Conservation (phyloP, 306 rosid genomes). For the Pyrus betulifolia region DNA sequence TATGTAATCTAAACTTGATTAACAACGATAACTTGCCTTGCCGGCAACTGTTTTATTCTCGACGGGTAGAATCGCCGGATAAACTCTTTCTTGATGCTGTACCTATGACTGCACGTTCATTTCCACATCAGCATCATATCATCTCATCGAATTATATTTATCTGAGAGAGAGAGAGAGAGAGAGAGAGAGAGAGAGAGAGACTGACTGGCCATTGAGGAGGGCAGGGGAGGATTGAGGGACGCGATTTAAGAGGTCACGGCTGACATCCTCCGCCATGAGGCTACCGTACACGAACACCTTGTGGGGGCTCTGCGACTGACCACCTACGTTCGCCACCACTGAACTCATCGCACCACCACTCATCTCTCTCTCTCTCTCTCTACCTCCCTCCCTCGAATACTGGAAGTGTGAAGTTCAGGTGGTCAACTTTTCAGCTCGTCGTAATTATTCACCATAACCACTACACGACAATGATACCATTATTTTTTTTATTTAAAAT, state of each 20-base stretch:
- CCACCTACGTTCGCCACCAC: neutral
- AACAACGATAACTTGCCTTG: conserved; percentile 30
- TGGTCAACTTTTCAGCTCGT: too few relatives aligned
- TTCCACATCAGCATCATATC: neutral
- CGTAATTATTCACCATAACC: too few relatives aligned
- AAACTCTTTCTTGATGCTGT: conserved; percentile 75
- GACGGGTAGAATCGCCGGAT: conserved; percentile 86
- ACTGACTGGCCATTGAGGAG: conserved; percentile 48
- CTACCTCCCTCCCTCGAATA: neutral
- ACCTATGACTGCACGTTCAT: conserved; percentile 50
- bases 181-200: conserved; percentile 12
- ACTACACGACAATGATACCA: neutral
- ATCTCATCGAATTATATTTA: too few relatives aligned
- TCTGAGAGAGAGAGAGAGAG: neutral
- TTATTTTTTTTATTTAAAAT: neutral
- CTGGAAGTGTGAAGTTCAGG: neutral
- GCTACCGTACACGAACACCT: conserved; percentile 85
- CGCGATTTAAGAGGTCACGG: conserved; percentile 49
- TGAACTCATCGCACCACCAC: neutral
- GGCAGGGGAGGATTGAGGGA: conserved; percentile 55
- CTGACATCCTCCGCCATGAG: conserved; percentile 80
- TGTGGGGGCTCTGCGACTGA: conserved; percentile 25
- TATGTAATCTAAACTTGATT: neutral
- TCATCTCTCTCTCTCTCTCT: neutral
- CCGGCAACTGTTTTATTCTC: conserved; percentile 45